Conservation (phyloP, 495 filamentous ascomycete genomes). For the Tuber indicum region DNA sequence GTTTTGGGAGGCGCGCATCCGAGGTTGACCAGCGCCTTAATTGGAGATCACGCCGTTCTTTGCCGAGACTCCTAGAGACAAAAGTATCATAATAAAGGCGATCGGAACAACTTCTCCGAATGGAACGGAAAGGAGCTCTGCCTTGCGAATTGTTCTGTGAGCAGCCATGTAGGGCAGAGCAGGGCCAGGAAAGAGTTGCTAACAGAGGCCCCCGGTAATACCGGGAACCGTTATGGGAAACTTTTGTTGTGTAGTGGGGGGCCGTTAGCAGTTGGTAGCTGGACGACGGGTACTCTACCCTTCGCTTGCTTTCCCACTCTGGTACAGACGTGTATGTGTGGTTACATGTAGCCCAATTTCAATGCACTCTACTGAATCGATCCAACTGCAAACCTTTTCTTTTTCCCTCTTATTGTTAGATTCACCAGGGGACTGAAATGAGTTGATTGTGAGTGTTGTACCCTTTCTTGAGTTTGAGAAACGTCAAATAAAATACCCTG, state of each 20-base stretch:
- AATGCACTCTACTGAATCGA: not conserved
- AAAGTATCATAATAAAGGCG: not conserved
- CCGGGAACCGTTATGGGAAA: not conserved
- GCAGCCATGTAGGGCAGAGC: not conserved
- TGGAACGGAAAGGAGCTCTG: not conserved
- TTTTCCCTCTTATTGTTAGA: not conserved
- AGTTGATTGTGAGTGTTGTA: not conserved
- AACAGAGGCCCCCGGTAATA: not conserved
- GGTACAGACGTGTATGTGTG: not conserved
- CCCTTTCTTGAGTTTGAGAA: not conserved
- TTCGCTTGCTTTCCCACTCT: slow-evolving; percentile 3
- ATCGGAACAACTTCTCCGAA: not conserved
- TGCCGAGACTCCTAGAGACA: not conserved
- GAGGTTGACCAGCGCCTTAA: not conserved
- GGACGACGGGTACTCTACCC: not conserved
- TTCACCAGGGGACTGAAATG: not conserved
- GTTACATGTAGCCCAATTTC: slow-evolving; percentile 4
- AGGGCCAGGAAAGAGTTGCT: not conserved
- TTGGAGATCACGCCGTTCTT: not conserved
- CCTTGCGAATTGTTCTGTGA: not conserved
- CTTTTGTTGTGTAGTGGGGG: slow-evolving; percentile 4
- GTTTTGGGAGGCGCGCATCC: not conserved
- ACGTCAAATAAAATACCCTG: not conserved
- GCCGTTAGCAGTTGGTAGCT: not conserved
- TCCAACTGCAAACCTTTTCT: not conserved